Evolutionary conservation across 2,329 filamentous ascomycete species (phyloP).

Genomic region (Coniochaeta sp.): DNA sequence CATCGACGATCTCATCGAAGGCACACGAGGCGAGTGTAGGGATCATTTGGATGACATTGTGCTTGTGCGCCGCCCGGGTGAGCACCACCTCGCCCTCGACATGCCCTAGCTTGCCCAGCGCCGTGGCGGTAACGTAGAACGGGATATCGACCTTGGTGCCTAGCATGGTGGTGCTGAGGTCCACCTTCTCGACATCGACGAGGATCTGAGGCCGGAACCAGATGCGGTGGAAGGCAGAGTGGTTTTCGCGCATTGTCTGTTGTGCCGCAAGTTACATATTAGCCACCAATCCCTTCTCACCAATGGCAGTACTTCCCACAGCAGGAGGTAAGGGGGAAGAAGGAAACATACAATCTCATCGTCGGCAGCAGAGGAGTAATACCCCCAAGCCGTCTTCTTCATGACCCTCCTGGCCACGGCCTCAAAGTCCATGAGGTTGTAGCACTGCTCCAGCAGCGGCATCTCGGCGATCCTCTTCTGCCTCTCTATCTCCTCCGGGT

Average conservation of each 20-base stretch:
- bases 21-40: conserved; percentile 94
- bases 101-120: conserved; percentile 89
- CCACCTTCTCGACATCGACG: conserved; percentile 81
- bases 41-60: conserved; percentile 97
- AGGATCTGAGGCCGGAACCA: conserved; percentile 90
- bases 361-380: conserved; percentile 90
- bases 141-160: conserved; percentile 77
- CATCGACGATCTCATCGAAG: conserved; percentile 95
- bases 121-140: conserved; percentile 95
- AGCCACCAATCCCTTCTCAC: no score
- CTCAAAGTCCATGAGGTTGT: conserved; percentile 94
- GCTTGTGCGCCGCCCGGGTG: conserved; percentile 74
- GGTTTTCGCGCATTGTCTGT: conserved; percentile 90
- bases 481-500: conserved; percentile 54
- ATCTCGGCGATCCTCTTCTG: conserved; percentile 68
- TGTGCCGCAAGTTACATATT: background rate
- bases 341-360: conserved; percentile 67
- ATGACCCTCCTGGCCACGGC: conserved; percentile 82
- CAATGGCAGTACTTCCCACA: no score
- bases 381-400: conserved; percentile 96
- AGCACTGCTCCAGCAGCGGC: conserved; percentile 80
- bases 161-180: conserved; percentile 89
- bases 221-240: conserved; percentile 92
- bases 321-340: background rate
- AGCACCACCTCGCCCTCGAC: conserved; percentile 90